Evolutionary conservation across 345 rosid species (phyloP), one percentile per base, ranked within the genome.

Genomic region (Eucalyptus pauciflora): DNA sequence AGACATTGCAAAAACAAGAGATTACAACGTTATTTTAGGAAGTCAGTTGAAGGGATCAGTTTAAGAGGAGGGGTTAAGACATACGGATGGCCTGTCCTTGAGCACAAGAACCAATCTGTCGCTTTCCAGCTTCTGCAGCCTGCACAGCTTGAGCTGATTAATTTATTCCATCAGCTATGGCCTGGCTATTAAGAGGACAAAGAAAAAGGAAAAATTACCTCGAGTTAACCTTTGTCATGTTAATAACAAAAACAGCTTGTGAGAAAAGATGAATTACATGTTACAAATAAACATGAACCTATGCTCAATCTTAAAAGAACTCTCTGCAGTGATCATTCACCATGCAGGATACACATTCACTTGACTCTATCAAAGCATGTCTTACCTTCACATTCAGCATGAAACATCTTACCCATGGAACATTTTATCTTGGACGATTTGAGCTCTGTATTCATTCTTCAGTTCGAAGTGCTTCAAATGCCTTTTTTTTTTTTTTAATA

Each of bases 111-210:
- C 99, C 99, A 41, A 98, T 95, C 91, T 93, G 95, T 56, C 91
- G 91, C 86, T 95, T 93, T 90, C 99, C 98, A 86, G 96, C 97
- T 92, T 95, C 97, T 8, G 99, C 99, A 87, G 96, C 97, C 90
- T 95, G 95, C 87, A 97, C 95, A 80, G 92, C 97, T 95, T 96
- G 92, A 85, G 99, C 94, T 87, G 99, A 97, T 94, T 97, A 96
- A 88, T 94, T 94, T 88, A 96, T 93, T 71, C 99, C 99, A 88
- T 96, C 97, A 71, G 94, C 87, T 90, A 96, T 94, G 89, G 95
- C 99, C 89, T 97, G 99, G 94, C 99, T 98, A 91, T n/a, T 64
- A 76, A 49, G 14, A 89, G 88, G 86, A 91, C 50, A 62, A 48
- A 27, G 81, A 8, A 20, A 48, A 83, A 52, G 13, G 48, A 64